Evolutionary conservation across 306 rosid genomes (phyloP).

Genomic region (Corylus americana): DNA sequence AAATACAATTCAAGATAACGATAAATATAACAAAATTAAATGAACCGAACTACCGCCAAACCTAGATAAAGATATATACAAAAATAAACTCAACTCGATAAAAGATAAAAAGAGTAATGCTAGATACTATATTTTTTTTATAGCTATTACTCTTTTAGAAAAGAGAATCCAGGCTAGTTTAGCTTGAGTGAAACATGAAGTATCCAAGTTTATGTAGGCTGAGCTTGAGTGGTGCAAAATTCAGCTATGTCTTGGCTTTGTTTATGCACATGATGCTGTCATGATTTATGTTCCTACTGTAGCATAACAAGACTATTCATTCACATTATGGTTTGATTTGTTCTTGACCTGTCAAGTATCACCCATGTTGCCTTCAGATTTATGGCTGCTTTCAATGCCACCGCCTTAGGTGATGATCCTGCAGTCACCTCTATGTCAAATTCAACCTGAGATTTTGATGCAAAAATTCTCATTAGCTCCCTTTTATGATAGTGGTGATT

Average conservation of each 20-base stretch:
- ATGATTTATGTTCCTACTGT: no score
- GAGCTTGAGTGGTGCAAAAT: background rate
- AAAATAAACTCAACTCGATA: no score
- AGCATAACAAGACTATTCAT: conserved; percentile 7
- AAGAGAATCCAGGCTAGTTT: no score
- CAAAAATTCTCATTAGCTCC: conserved; percentile 10
- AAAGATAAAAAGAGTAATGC: no score
- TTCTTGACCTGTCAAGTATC: conserved; percentile 72
- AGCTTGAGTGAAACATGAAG: no score
- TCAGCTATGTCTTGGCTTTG: background rate
- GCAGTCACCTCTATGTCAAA: conserved; percentile 45
- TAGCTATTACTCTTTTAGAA: no score
- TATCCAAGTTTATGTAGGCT: background rate
- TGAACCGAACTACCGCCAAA: no score
- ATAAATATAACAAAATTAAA: no score
- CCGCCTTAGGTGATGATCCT: conserved; percentile 55
- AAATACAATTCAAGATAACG: no score
- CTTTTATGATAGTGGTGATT: background rate
- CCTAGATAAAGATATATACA: no score
- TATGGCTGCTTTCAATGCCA: conserved; percentile 47
- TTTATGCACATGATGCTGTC: conserved; percentile 2
- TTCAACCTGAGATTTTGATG: conserved; percentile 49
- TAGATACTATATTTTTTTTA: no score
- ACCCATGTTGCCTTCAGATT: conserved; percentile 65
- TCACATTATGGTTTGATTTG: conserved; percentile 16